Evolutionary conservation across 2,329 filamentous ascomycete genomes (phyloP), one percentile per base, ranked within the genome.

Genomic region (Trichophyton equinum): DNA sequence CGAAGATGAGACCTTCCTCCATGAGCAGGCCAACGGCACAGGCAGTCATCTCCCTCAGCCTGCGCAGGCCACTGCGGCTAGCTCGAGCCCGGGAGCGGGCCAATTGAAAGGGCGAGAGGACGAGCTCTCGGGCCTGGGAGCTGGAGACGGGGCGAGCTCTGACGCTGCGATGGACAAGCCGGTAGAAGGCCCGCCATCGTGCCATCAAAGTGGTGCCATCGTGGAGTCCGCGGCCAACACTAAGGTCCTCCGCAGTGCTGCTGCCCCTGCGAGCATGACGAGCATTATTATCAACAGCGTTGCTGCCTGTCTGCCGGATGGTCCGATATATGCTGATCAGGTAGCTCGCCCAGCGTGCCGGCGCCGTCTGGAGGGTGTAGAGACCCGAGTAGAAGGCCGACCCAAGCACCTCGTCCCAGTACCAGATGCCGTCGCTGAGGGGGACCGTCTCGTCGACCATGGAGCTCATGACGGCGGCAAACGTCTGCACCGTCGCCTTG

Each of bases 401-500:
- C 8, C 84, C 83, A 33, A 96, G 76, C 1, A 96, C 82, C 66
- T 94, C 88, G 69, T 96, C 89, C 94, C 94, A 99, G 72, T 97
- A 97, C 84, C 87, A 91, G 25, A 96, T 86, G 67, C 96, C 91
- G 65, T 96, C 86, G 67, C 85, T 88, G 18, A 99, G 75, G 0
- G 87, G 86, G 9, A 92, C 85, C 9, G 91, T 95, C 67, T 94
- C 87, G 60, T 92, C 87, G 9, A 96, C 75, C 2, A 97, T 80
- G 0, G 83, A 85, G 66, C 85, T 85, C 66, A 96, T 77, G 46
- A 95, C 81, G 57, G 89, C 77, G 3, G 92, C 92, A 69, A 96
- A 95, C 0, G 87, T 85, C 70, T 96, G 92, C n/a, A 91, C 84
- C 0, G 91, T 89, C 3, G 91, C 91, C 73, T 97, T 99, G 74